These are phyloP conservation scores for Primulina eburnea DNA, from an alignment of 257 asterid species.

Conservation along the genomic window DNA sequence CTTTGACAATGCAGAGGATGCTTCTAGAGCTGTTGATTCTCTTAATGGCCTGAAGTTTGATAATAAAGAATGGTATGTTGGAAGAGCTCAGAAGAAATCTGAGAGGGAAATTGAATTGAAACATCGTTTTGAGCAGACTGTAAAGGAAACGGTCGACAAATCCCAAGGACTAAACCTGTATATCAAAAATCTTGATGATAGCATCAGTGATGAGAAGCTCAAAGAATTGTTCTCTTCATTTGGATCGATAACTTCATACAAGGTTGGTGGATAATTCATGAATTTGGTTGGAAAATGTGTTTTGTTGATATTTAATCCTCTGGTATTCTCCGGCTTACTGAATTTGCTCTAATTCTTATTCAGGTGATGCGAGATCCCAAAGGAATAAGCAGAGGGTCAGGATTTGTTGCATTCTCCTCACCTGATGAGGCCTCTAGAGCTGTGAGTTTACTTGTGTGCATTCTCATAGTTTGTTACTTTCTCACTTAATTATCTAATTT, in stretches of 20 bases:
- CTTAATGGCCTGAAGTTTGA: constrained; percentile 69
- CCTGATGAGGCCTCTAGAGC: constrained; percentile 93
- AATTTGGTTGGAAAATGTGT: neutral
- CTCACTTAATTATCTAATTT: constrained; percentile 8
- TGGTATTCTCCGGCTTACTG: constrained; percentile 5
- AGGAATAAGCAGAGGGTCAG: constrained; percentile 91
- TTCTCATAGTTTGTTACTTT: neutral
- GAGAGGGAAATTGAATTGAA: constrained; percentile 79
- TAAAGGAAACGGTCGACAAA: constrained; percentile 75
- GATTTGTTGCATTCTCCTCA: constrained; percentile 91
- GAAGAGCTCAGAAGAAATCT: constrained; percentile 91
- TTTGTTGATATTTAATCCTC: neutral
- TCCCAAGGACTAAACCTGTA: constrained; percentile 79
- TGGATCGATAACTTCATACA: constrained; percentile 88
- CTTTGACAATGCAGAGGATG: constrained; percentile 87
- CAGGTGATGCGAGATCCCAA: constrained; percentile 91
- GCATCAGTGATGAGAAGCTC: constrained; percentile 75
- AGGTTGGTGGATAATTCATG: constrained; percentile 42
- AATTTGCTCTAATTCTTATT: constrained; percentile 18
- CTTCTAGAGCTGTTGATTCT: constrained; percentile 80
- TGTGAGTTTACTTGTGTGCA: constrained; percentile 38
- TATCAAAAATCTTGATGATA: constrained; percentile 82
- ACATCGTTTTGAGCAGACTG: constrained; percentile 67
- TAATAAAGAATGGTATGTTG: constrained; percentile 82
- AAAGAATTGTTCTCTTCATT: constrained; percentile 75